Percentiles rank a stretch among this genome's conserved stretches.
Evolutionary conservation across 192 early-diverging fungal species (phyloP).

Genomic region (Fimicolochytrium jonesii): DNA sequence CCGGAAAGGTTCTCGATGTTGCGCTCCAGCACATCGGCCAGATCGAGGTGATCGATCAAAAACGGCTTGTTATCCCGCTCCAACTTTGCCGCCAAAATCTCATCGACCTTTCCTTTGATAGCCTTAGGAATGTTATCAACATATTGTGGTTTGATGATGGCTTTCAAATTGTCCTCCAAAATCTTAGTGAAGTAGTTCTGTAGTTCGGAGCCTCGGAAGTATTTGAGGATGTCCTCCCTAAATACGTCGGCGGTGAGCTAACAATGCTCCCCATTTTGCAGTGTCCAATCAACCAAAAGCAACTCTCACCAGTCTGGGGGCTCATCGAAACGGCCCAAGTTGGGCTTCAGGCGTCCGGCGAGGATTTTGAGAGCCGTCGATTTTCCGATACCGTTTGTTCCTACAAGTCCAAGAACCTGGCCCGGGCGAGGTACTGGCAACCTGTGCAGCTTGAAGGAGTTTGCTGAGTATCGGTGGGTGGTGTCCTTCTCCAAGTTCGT

Average conservation of each 20-base stretch:
- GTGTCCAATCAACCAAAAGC: conserved; percentile 48
- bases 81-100: conserved; percentile 65
- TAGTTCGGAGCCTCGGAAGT: conserved; percentile 95
- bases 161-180: conserved; percentile 90
- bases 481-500: conserved; percentile 91
- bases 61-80: conserved; percentile 70
- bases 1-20: conserved; percentile 82
- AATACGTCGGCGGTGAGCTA: too few relatives aligned
- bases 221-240: conserved; percentile 90
- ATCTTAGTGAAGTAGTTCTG: conserved; percentile 99
- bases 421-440: conserved; percentile 93
- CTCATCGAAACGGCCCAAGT: conserved; percentile 77
- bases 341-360: conserved; percentile 91
- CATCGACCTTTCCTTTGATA: conserved; percentile 73
- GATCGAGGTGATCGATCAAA: conserved; percentile 72
- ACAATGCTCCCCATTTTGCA: conserved; percentile 96
- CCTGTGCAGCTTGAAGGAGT: conserved; percentile 97
- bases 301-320: conserved; percentile 17
- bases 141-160: conserved; percentile 95
- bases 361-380: conserved; percentile 93
- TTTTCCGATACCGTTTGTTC: conserved; percentile 84
- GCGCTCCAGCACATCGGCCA: conserved; percentile 79
- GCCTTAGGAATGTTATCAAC: conserved; percentile 85
- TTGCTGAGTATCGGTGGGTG: conserved; percentile 93
- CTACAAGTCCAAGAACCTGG: conserved; percentile 94